Base-by-base conservation (phyloP, 2,329 filamentous ascomycete genomes). In the Fusarium xylarioides region DNA sequence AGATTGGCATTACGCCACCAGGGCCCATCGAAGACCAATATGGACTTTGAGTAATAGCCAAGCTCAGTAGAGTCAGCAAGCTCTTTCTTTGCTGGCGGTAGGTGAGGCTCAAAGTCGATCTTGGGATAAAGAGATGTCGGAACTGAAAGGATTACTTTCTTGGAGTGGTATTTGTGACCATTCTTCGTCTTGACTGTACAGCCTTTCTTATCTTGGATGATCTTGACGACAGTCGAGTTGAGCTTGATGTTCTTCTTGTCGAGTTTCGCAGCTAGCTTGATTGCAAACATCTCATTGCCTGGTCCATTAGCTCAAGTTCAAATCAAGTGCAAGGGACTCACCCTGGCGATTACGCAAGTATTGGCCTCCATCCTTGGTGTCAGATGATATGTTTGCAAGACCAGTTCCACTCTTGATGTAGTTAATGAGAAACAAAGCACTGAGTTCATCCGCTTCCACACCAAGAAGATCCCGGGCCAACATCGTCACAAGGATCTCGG, bases 301-400 rank as follows among this genome's bases (percentile, higher is more conserved):
- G 10, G 34, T 16, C 0, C 21, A 0, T 28, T 30, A n/a, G 18
- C 32, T 43, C 26, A 38, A 11, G 15, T 19, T 23, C 11, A 42
- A 4, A 4, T 21, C 11, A 2, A 7, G 4, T 5, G 19, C 10
- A 30, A 8, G 16, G n/a, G 21, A 44, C 54, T 59, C n/a, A 59
- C 73, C 73, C n/a, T 75, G 65, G 16, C 64, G 67, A 23, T 71
- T 63, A 7, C 69, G 56, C 15, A 73, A 30, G 15, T 71, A 73
- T 26, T 75, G 73, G 1, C 63, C 60, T 0, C 73, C 74, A 35
- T 71, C 38, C 11, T 61, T 38, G 0, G 4, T 35, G 9, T 76
- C 73, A 0, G 71, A 66, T 0, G 50, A 61, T 14, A 76, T 63
- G 14, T 68, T 64, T 14, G 26, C 32, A 7, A 73, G 43, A 4